A percentile compares a stretch with the other conserved stretches of the same genome.
These are phyloP conservation scores for Polygonum aviculare DNA, from an alignment of 148 eudicot species.

Conservation along the genomic window DNA sequence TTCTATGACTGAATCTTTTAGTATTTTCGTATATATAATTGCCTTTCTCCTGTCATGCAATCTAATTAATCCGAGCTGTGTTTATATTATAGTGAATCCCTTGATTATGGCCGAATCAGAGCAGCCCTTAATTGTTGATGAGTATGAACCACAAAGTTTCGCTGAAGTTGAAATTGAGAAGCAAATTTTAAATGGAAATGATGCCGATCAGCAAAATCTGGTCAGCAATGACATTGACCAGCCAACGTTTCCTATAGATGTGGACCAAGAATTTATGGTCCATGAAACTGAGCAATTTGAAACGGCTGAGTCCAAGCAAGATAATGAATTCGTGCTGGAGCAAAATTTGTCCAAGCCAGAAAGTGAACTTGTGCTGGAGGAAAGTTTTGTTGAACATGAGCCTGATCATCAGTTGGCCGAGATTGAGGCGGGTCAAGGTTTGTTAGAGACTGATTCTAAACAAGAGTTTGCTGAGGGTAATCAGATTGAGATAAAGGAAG, in stretches of 20 bases:
- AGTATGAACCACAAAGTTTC: constrained; percentile 23
- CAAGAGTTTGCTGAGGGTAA: constrained; percentile 24
- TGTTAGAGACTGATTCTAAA: constrained; percentile 19
- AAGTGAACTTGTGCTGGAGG: constrained; percentile 18
- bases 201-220: constrained; percentile 18
- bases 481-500: constrained; percentile 24
- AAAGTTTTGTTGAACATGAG: constrained; percentile 17
- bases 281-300: constrained; percentile 15
- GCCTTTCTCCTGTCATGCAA: background rate
- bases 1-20: background rate
- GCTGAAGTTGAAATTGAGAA: background rate
- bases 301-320: constrained; percentile 20
- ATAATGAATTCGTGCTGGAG: constrained; percentile 18
- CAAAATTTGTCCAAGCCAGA: constrained; percentile 19
- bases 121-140: constrained; percentile 27
- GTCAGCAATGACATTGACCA: background rate
- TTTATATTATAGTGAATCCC: background rate
- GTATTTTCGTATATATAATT: background rate
- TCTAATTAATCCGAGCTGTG: background rate
- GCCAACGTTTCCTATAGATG: constrained; percentile 11
- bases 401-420: constrained; percentile 11
- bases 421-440: constrained; percentile 11
- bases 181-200: constrained; percentile 1
- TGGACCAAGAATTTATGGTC: background rate
- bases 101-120: constrained; percentile 45